phyloP scores from a whole-genome alignment of 2,329 filamentous ascomycete genomes.

The Arthrobotrys entomopaga region DNA sequence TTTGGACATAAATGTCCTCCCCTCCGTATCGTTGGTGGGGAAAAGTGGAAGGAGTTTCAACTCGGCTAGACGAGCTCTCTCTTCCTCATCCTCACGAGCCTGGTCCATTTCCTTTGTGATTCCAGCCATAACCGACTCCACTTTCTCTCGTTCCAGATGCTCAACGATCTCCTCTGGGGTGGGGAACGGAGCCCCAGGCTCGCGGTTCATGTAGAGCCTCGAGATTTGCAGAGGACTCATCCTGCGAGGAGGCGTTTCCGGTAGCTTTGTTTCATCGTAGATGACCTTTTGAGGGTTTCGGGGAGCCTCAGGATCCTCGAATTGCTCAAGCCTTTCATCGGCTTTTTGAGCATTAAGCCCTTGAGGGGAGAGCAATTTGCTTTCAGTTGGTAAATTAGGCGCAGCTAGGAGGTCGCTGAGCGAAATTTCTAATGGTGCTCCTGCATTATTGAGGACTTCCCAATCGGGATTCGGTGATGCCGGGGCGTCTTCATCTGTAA shows the following conservation, averaged over 20 bases:
- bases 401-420: not conserved
- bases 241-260: not conserved
- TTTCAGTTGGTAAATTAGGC: not conserved
- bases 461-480: not conserved
- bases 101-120: not conserved
- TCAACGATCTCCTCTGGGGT: not conserved
- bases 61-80: not conserved
- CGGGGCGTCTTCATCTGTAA: not conserved
- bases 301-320: not conserved
- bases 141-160: not conserved
- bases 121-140: not conserved
- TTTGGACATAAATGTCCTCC: not conserved
- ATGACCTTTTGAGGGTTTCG: not conserved
- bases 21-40: not conserved
- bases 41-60: not conserved
- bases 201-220: not conserved
- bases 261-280: not conserved
- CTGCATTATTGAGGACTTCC: no score
- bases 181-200: not conserved
- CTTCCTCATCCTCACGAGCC: not conserved
- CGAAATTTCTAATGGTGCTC: not conserved
- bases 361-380: not conserved
- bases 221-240: no score
- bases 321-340: not conserved
- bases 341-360: not conserved